Evolutionary conservation across 2,329 filamentous ascomycete genomes (phyloP).

Genomic region (Akanthomyces dipterigenus): DNA sequence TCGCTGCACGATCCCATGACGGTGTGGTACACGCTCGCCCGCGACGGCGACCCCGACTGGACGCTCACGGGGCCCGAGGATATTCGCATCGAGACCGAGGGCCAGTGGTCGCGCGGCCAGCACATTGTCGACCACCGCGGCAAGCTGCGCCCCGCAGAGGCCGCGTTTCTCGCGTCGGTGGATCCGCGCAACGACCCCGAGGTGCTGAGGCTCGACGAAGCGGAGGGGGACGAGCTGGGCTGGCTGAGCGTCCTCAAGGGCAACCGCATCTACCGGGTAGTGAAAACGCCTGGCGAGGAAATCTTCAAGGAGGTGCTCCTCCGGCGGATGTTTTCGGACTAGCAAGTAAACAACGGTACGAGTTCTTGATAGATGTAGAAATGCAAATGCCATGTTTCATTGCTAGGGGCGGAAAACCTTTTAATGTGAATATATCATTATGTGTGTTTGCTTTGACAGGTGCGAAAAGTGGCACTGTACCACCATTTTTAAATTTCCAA

Average conservation of each 20-base stretch:
- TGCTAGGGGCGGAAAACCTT: not conserved
- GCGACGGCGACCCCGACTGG: conserved; percentile 47
- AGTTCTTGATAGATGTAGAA: not conserved
- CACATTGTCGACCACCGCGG: conserved; percentile 72
- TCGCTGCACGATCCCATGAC: conserved; percentile 73
- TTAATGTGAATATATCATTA: not conserved
- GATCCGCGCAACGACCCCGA: conserved; percentile 34
- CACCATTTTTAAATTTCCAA: not conserved
- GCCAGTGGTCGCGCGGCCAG: conserved; percentile 94
- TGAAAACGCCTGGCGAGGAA: conserved; percentile 60
- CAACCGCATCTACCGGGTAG: conserved; percentile 73
- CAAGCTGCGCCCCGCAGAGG: conserved; percentile 45
- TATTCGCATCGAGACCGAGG: conserved; percentile 79
- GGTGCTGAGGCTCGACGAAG: conserved; percentile 37
- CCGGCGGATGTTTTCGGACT: conserved; percentile 55
- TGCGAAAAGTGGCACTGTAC: not conserved
- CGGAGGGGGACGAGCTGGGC: conserved; percentile 62
- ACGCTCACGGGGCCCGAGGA: conserved; percentile 60
- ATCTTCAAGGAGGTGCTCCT: conserved; percentile 61
- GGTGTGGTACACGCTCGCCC: conserved; percentile 68
- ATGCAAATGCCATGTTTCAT: not conserved
- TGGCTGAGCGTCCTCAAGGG: conserved; percentile 72
- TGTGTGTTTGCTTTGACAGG: not conserved
- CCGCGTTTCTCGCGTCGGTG: conserved; percentile 32
- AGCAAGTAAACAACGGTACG: conserved; percentile 17